Base-by-base conservation (phyloP, 805 yeast species). In the Monosporozyma unispora region DNA sequence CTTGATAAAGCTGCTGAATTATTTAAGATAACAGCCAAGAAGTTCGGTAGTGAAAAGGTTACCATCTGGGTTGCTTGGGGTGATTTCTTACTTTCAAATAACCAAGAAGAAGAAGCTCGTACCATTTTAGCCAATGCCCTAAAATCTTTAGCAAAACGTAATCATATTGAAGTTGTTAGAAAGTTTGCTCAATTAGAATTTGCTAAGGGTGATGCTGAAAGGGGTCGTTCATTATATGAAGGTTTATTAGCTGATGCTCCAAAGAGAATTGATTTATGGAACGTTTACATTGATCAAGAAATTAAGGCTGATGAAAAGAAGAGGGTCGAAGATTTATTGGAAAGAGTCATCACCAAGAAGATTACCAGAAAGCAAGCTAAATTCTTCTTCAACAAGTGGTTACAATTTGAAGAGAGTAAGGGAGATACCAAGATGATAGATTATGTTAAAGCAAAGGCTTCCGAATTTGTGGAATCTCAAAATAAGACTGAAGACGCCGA, bases 381-480 rank as follows among this genome's bases (percentile, higher is more conserved):
- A 69, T 88, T 87, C 72, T 87, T 91, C 77, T 90, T 89, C 72
- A 86, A 82, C 58, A 91, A 91, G 65, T 90, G 97, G 97, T 78
- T 89, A 52, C 71, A 77, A 10, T 87, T 72, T 59, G 97, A 89
- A 69, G 89, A 84, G 60, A 77, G 76, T 54, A 63, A 72, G 48
- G 80, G 77, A 12, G 91, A 87, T 63, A 77, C 74, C 45, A 84
- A 81, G 69, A 78, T 83, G 46, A 78, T 79, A 49, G 93, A 87
- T 54, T 82, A 86, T 54, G 96, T 90, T 48, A 90, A 88, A 73
- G 87, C 95, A 18, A 85, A 84, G 70, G 98, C 98, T 29, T 79
- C 81, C 40, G 93, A 87, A 60, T 89, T 76, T 59, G 90, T 81
- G 43, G 69, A 67, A 49, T 39, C 48, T 22, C 48, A 46, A 22